Conservation (phyloP, 2,329 filamentous ascomycete species). For the Fusarium concolor region DNA sequence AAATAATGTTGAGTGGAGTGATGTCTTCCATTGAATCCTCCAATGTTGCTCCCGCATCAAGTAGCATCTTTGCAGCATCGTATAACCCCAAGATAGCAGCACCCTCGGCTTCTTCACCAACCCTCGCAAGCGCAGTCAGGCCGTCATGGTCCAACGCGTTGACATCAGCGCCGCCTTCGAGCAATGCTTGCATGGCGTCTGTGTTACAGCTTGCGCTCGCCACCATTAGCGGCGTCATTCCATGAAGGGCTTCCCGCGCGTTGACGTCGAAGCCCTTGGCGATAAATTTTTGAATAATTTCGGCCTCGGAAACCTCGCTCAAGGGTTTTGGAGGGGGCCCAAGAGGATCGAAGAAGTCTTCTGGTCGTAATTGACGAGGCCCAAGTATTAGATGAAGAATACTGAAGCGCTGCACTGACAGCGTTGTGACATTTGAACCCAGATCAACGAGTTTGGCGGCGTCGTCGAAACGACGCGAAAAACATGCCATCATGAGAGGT, state of each 20-base stretch:
- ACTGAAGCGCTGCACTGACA: constrained; percentile 44
- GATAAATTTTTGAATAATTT: constrained; percentile 45
- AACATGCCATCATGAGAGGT: constrained; percentile 46
- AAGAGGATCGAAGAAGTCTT: constrained; percentile 37
- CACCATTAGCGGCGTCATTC: constrained; percentile 47
- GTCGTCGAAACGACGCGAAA: constrained; percentile 45
- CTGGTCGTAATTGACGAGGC: constrained; percentile 37
- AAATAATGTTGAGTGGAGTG: constrained; percentile 44
- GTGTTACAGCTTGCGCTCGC: constrained; percentile 46
- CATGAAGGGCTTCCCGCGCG: constrained; percentile 41
- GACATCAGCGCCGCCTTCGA: constrained; percentile 43
- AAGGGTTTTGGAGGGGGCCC: constrained; percentile 6
- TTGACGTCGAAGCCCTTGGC: constrained; percentile 44
- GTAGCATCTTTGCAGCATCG: constrained; percentile 43
- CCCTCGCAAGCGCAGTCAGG: constrained; percentile 40
- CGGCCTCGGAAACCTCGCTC: constrained; percentile 37
- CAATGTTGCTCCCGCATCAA: constrained; percentile 41
- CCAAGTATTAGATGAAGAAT: constrained; percentile 46
- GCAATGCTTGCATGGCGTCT: constrained; percentile 41
- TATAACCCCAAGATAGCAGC: constrained; percentile 37
- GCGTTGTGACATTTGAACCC: constrained; percentile 39
- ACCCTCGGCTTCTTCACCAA: constrained; percentile 44
- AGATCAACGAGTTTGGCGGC: constrained; percentile 44
- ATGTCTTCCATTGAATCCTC: constrained; percentile 39
- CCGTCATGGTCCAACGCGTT: constrained; percentile 44